Base-by-base conservation (phyloP, 1,139 yeast species). In the Yamadazyma dendronema region DNA sequence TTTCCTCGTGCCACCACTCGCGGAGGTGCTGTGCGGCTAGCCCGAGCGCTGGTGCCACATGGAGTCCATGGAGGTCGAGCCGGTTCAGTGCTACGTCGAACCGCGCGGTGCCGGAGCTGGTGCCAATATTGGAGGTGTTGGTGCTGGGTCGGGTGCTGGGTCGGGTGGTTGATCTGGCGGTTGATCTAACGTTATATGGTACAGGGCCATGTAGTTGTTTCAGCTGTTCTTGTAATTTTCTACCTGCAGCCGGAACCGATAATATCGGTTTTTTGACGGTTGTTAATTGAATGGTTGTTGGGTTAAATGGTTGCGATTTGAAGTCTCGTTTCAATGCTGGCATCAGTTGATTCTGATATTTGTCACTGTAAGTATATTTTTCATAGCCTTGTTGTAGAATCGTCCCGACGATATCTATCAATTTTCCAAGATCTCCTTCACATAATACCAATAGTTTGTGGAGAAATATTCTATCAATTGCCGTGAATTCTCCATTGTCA, bases 1-100 rank as follows among this genome's bases (percentile, higher is more conserved):
- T 30, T 50, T 81, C 87, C 17, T 57, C 56, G 2, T 49, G 42
- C 86, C 86, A 81, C 88, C 88, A 81, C 4, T 52, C 52, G 1
- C 46, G 34, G 4, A 78, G 52, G 1, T 65, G 67, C 7, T 35
- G 35, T 10, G 53, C 48, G 2, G 71, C 58, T 3, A 66, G 48
- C 8, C 41, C 37, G n/a, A 69, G 42, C 0, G 85, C 84, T 17
- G 63, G 66, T 0, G 62, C 50, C 15, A 76, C 72, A 16, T 56
- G 52, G 31, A 69, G 62, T 1, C 73, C 69, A 51, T 81, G 88
- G 11, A 81, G 64, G 11, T 26, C 29, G 14, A 26, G 16, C 6
- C 29, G 16, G 9, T 11, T 26, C 8, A 19, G 22, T 6, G 22
- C 9, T 9, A 7, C 8, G 22, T 19, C 9, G 22, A 7, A 19